Evolutionary conservation across 345 rosid species (phyloP).

Genomic region (Psidium guajava): DNA sequence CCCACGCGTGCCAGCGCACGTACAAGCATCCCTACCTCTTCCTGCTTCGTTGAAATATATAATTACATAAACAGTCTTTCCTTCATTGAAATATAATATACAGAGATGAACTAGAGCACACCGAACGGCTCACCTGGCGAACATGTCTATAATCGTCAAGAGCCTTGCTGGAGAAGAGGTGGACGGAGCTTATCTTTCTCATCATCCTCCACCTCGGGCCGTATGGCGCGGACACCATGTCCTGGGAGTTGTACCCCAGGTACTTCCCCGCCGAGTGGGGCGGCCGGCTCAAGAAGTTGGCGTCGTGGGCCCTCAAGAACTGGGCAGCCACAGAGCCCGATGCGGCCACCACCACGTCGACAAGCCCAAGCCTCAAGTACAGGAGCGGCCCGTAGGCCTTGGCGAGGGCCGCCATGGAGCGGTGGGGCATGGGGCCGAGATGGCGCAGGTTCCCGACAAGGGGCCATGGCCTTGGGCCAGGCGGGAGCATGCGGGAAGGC

Average conservation of each 20-base stretch:
- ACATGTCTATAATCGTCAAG: conserved; percentile 64
- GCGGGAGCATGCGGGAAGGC: conserved; percentile 39
- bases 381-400: conserved; percentile 59
- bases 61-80: neutral
- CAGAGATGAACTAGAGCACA: neutral
- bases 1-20: conserved; percentile 26
- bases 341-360: conserved; percentile 65
- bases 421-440: conserved; percentile 70
- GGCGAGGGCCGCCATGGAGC: conserved; percentile 40
- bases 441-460: conserved; percentile 78
- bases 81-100: neutral
- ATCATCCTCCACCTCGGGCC: conserved; percentile 84
- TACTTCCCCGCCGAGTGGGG: conserved; percentile 80
- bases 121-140: conserved; percentile 44
- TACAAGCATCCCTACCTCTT: conserved; percentile 39
- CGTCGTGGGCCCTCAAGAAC: conserved; percentile 64
- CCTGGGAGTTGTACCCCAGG: conserved; percentile 76
- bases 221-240: conserved; percentile 82
- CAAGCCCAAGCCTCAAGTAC: conserved; percentile 66
- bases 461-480: conserved; percentile 92
- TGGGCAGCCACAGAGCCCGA: conserved; percentile 78
- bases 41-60: conserved; percentile 12
- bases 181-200: conserved; percentile 68
- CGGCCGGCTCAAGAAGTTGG: conserved; percentile 84
- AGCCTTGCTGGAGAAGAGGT: conserved; percentile 85